Evolutionary conservation across 805 yeast species (phyloP).

Genomic region (Ogataea pini): DNA sequence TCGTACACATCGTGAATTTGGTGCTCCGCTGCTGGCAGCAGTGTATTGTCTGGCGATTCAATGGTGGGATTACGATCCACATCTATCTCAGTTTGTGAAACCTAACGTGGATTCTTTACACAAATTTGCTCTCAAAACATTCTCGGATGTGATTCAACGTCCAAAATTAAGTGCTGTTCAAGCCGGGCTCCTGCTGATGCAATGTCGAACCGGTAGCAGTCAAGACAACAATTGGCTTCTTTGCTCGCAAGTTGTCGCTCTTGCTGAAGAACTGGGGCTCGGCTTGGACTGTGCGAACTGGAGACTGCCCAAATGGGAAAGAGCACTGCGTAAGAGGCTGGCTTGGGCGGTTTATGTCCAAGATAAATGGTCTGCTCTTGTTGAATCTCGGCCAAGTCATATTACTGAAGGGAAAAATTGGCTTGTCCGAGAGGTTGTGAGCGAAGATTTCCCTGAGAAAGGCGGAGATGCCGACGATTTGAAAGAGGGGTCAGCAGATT

Average conservation of each 20-base stretch:
- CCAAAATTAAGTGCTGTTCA: conserved; percentile 92
- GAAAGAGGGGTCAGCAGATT: conserved; percentile 64
- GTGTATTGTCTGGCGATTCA: conserved; percentile 86
- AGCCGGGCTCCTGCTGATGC: conserved; percentile 78
- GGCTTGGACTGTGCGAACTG: conserved; percentile 90
- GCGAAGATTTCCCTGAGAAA: conserved; percentile 79
- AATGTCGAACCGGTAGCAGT: conserved; percentile 48
- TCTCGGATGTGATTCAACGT: conserved; percentile 72
- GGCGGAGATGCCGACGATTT: conserved; percentile 38
- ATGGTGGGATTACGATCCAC: conserved; percentile 93
- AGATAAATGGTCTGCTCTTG: conserved; percentile 86
- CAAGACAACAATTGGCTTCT: conserved; percentile 78
- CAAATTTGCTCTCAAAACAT: conserved; percentile 64
- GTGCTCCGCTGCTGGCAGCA: conserved; percentile 88
- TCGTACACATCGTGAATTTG: conserved; percentile 86
- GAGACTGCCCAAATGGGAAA: conserved; percentile 95
- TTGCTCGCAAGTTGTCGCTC: conserved; percentile 81
- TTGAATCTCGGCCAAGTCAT: conserved; percentile 85
- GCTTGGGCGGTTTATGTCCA: conserved; percentile 97
- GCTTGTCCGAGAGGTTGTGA: conserved; percentile 68
- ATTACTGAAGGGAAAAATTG: conserved; percentile 71
- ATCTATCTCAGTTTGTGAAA: conserved; percentile 69
- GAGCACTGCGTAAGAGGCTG: conserved; percentile 79
- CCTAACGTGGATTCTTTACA: conserved; percentile 75
- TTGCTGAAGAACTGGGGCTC: conserved; percentile 87